A percentile compares a stretch with the other conserved stretches of the same genome.
Conservation (phyloP, 495 filamentous ascomycete species). For the Neurospora sp. region DNA sequence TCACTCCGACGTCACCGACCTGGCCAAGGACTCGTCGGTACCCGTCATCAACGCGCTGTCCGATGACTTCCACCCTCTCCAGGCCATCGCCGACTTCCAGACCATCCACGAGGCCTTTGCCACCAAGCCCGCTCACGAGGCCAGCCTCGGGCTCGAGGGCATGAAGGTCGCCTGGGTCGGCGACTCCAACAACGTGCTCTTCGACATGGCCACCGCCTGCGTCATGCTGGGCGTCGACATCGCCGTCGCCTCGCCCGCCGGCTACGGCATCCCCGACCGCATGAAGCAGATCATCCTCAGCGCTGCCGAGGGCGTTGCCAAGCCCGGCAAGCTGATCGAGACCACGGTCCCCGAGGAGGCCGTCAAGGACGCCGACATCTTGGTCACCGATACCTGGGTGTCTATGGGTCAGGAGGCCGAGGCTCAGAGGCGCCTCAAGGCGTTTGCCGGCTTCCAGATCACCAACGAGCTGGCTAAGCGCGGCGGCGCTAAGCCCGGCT, state of each 20-base stretch:
- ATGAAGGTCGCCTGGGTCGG: constrained; percentile 92
- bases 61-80: constrained; percentile 81
- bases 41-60: constrained; percentile 94
- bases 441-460: constrained; percentile 84
- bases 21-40: constrained; percentile 72
- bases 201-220: constrained; percentile 78
- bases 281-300: constrained; percentile 62
- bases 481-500: constrained; percentile 77
- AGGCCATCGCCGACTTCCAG: constrained; percentile 85
- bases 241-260: constrained; percentile 72
- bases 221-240: constrained; percentile 80
- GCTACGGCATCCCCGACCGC: constrained; percentile 61
- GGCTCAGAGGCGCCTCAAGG: constrained; percentile 59
- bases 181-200: constrained; percentile 94
- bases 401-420: constrained; percentile 96
- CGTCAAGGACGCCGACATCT: constrained; percentile 74
- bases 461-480: constrained; percentile 69
- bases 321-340: constrained; percentile 58
- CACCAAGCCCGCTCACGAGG: constrained; percentile 19
- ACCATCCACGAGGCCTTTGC: constrained; percentile 75
- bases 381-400: constrained; percentile 95
- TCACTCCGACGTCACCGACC: constrained; percentile 68
- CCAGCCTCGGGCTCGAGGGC: constrained; percentile 61
- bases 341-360: constrained; percentile 79
- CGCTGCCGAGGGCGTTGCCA: constrained; percentile 43